Conservation (phyloP, 2,329 filamentous ascomycete genomes). For the Aspergillus eucalypticola region DNA sequence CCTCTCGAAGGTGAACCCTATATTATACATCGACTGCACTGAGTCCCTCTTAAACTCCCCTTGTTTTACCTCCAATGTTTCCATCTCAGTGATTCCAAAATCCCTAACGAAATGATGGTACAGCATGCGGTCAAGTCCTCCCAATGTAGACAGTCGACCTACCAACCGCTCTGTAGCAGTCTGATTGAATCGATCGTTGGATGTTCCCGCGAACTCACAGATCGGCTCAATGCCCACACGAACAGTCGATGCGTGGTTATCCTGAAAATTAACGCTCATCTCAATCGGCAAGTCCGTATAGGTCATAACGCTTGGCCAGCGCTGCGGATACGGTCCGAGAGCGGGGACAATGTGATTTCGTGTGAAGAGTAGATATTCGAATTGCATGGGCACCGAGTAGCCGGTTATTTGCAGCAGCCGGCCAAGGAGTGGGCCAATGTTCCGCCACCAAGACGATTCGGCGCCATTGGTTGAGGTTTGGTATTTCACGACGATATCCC, state of each 20-base stretch:
- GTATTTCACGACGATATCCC: background rate
- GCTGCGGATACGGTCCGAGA: background rate
- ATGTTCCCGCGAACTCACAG: background rate
- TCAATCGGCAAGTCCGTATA: background rate
- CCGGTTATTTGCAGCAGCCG: background rate
- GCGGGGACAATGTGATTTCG: background rate
- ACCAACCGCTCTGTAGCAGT: background rate
- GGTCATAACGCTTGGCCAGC: background rate
- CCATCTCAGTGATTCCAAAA: background rate
- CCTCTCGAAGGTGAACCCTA: background rate
- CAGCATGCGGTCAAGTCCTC: background rate
- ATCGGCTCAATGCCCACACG: background rate
- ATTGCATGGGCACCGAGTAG: background rate
- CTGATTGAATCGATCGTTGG: background rate
- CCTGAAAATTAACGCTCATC: constrained; percentile 1
- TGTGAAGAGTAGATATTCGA: background rate
- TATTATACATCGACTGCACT: background rate
- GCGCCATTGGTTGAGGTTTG: background rate
- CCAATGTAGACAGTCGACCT: background rate
- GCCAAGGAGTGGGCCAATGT: background rate
- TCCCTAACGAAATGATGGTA: background rate
- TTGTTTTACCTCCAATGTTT: background rate
- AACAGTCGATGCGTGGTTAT: background rate
- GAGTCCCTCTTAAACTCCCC: background rate
- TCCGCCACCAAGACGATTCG: background rate